phyloP scores from a whole-genome alignment of 768 basidiomycete genomes.

The Suillus decipiens region DNA sequence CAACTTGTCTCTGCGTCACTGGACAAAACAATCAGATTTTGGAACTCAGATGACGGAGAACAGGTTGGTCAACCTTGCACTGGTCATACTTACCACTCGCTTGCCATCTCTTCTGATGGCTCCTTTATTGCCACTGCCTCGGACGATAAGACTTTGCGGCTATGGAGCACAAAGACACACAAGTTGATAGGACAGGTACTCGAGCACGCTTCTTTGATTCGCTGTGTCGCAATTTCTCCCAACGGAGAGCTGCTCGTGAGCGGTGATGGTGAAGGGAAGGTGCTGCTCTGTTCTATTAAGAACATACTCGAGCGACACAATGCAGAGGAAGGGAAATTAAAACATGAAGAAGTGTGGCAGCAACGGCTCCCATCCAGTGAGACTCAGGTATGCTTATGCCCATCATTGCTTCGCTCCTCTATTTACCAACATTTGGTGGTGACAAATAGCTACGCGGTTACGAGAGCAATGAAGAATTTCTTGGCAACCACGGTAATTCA shows the following conservation, averaged over 20 bases:
- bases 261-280: conserved; percentile 26
- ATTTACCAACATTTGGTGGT: background rate
- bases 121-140: conserved; percentile 35
- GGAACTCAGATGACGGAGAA: conserved; percentile 29
- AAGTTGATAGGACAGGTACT: conserved; percentile 21
- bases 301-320: background rate
- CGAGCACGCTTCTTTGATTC: conserved; percentile 28
- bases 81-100: conserved; percentile 30
- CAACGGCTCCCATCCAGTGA: background rate
- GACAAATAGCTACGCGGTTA: background rate
- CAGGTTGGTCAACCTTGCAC: conserved; percentile 33
- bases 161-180: conserved; percentile 31
- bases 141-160: conserved; percentile 29
- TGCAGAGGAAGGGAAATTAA: background rate
- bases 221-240: conserved; percentile 33
- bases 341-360: background rate
- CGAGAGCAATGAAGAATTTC: background rate
- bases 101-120: conserved; percentile 34
- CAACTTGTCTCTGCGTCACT: conserved; percentile 16
- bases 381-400: background rate
- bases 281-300: background rate
- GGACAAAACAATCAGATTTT: conserved; percentile 29
- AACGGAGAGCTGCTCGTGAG: conserved; percentile 29
- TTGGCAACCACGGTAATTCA: background rate
- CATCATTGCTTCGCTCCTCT: too few relatives aligned